Percentiles rank a stretch among this genome's conserved stretches.
Conservation (phyloP, 768 basidiomycete species). For the Piloderma croceum region DNA sequence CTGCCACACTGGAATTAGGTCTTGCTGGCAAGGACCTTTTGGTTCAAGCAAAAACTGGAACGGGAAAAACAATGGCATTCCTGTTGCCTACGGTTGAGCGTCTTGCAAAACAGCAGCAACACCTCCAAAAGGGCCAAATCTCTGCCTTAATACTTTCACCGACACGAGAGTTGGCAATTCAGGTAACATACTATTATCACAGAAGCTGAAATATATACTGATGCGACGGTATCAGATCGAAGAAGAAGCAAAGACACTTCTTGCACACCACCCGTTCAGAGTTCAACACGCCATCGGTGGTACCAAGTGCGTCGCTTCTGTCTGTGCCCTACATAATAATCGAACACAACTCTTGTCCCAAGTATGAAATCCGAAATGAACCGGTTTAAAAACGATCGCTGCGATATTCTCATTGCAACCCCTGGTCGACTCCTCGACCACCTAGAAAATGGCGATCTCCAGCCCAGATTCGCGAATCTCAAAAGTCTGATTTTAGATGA, state of each 20-base stretch:
- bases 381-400: constrained; percentile 23
- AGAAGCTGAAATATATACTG: constrained; percentile 36
- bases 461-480: constrained; percentile 31
- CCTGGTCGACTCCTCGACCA: constrained; percentile 75
- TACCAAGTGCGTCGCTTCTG: constrained; percentile 34
- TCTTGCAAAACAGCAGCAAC: constrained; percentile 39
- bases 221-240: constrained; percentile 42
- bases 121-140: constrained; percentile 16
- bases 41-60: constrained; percentile 44
- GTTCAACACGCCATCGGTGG: constrained; percentile 53
- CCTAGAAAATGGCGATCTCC: constrained; percentile 41
- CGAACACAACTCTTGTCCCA: constrained; percentile 5
- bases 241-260: constrained; percentile 51
- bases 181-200: constrained; percentile 45
- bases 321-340: constrained; percentile 8
- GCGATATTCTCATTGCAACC: constrained; percentile 64
- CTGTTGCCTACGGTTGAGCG: constrained; percentile 71
- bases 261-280: constrained; percentile 35
- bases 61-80: constrained; percentile 73
- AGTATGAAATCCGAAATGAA: constrained; percentile 23
- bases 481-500: constrained; percentile 60
- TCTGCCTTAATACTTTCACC: constrained; percentile 67
- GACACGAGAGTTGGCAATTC: constrained; percentile 68
- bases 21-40: too few species aligned
- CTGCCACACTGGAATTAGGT: too few species aligned